These are phyloP conservation scores for Colletotrichum sp. DNA, from an alignment of 2,329 filamentous ascomycete species.

Conservation along the genomic window DNA sequence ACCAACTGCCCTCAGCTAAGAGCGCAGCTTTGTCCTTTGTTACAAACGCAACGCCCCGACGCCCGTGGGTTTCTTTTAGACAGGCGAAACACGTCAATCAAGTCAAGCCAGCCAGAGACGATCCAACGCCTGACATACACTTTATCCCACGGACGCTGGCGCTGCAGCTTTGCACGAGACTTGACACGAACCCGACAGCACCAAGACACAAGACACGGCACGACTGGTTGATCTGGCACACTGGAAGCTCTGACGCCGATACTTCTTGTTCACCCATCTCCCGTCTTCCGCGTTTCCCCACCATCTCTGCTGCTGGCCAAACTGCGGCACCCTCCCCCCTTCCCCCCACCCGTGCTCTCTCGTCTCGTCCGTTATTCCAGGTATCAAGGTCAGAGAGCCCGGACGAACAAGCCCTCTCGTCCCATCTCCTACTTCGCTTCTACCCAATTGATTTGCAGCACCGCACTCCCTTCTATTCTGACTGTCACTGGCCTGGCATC, in stretches of 20 bases:
- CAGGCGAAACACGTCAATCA: not conserved
- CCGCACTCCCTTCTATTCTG: not conserved
- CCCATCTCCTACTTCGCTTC: conserved; percentile 11
- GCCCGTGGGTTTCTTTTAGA: not conserved
- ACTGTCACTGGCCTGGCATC: conserved; percentile 3
- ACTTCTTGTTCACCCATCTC: conserved; percentile 13
- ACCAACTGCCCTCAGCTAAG: not conserved
- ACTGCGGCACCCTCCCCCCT: not conserved
- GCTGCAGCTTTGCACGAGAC: not conserved
- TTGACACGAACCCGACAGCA: not conserved
- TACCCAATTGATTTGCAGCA: not conserved
- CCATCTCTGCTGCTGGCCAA: conserved; percentile 2
- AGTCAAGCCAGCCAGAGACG: not conserved
- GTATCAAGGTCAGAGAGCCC: conserved; percentile 10
- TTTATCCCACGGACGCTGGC: conserved; percentile 6
- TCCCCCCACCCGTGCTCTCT: not conserved
- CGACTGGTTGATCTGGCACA: not conserved
- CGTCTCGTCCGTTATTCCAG: not conserved
- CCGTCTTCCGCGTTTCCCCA: conserved; percentile 8
- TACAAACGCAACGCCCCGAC: conserved; percentile 3
- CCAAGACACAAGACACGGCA: not conserved
- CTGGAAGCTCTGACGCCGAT: not conserved
- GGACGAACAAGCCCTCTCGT: conserved; percentile 17
- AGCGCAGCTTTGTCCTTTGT: conserved; percentile 1
- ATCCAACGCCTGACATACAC: not conserved